phyloP scores from a whole-genome alignment of 805 yeast species.

The Huiozyma sinensis region DNA sequence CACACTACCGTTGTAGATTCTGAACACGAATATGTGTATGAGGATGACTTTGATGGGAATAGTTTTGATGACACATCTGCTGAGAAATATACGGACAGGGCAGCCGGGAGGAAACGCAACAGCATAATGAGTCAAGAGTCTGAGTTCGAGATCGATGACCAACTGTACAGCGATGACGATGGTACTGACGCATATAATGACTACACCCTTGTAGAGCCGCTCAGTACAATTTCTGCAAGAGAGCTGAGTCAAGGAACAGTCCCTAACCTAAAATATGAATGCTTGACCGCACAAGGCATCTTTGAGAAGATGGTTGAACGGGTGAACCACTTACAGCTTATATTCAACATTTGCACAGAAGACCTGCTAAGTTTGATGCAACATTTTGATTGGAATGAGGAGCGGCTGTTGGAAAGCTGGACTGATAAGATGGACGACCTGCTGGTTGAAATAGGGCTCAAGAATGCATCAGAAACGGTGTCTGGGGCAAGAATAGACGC shows the following conservation, averaged over 20 bases:
- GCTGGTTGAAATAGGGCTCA: constrained; percentile 24
- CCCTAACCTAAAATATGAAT: constrained; percentile 21
- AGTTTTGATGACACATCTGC: neutral
- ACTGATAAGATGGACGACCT: constrained; percentile 35
- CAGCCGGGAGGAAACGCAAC: neutral
- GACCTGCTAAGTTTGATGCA: constrained; percentile 36
- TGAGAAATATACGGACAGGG: neutral
- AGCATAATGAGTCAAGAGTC: constrained; percentile 9
- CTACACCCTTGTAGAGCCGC: constrained; percentile 9
- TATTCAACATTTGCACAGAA: constrained; percentile 19
- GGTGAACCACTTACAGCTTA: constrained; percentile 21
- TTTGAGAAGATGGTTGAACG: constrained; percentile 21
- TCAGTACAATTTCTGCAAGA: constrained; percentile 6
- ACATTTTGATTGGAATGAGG: constrained; percentile 49
- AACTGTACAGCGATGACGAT: constrained; percentile 15
- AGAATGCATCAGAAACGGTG: neutral
- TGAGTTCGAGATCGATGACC: constrained; percentile 18
- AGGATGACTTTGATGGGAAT: neutral
- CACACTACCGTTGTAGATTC: neutral
- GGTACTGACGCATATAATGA: constrained; percentile 15
- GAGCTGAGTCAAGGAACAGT: constrained; percentile 13
- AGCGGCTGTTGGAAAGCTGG: constrained; percentile 44
- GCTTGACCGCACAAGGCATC: constrained; percentile 27
- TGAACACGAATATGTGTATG: neutral
- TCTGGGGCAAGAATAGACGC: neutral